Evolutionary conservation across 176 grass and related monocot genomes (phyloP).

Genomic region (Carex pumila): DNA sequence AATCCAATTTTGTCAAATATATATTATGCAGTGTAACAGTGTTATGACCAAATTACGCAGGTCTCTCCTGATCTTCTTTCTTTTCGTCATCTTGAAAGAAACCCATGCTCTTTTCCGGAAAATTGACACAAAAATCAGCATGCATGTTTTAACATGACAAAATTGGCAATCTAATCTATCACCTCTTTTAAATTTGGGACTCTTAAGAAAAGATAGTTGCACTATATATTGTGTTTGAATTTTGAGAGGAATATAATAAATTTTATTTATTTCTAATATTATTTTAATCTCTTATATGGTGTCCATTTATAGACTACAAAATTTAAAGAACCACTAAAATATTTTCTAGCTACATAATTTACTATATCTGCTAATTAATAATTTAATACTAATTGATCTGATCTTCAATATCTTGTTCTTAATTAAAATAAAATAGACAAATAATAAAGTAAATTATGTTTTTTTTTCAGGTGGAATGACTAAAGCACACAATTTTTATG

Average conservation of each 20-base stretch:
- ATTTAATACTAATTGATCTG: no score
- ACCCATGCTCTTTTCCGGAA: background rate
- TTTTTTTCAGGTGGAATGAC: background rate
- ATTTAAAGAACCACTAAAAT: no score
- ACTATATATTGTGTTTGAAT: no score
- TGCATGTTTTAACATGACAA: background rate
- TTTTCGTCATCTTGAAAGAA: background rate
- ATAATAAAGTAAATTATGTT: background rate
- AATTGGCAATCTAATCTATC: background rate
- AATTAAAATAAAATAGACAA: background rate
- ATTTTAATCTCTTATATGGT: no score
- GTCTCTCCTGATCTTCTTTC: background rate
- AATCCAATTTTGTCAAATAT: background rate
- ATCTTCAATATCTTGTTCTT: background rate
- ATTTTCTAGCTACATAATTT: no score
- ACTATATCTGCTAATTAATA: no score
- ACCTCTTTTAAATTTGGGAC: background rate
- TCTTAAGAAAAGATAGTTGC: background rate
- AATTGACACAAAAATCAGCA: background rate
- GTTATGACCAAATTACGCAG: no score
- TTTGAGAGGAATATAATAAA: no score
- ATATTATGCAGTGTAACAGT: no score
- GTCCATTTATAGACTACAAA: no score
- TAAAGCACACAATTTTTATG: constrained; percentile 13
- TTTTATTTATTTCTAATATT: no score